These are phyloP conservation scores for Plasmodium adleri DNA, from an alignment of 169 alveolate species.

Conservation along the genomic window DNA sequence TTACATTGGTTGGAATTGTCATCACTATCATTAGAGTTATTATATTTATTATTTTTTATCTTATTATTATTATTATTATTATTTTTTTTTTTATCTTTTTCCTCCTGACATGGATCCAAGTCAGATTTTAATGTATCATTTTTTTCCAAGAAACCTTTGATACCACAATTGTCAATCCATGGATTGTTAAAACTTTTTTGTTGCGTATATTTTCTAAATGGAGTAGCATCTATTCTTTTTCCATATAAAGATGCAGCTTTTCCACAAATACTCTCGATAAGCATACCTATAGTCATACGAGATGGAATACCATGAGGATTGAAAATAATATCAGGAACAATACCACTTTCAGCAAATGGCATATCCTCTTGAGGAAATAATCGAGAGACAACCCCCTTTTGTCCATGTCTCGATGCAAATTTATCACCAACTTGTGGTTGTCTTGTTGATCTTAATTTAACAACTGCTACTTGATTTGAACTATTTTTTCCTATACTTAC, in stretches of 20 bases:
- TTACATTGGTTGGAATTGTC: not conserved
- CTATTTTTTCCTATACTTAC: slow-evolving; percentile 16
- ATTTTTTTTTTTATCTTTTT: slow-evolving; percentile 64
- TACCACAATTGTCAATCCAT: slow-evolving; percentile 89
- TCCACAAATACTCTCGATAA: slow-evolving; percentile 99
- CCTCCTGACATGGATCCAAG: slow-evolving; percentile 16
- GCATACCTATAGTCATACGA: slow-evolving; percentile 99
- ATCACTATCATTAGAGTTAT: not conserved
- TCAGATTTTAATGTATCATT: not conserved
- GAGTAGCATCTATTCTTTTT: slow-evolving; percentile 93
- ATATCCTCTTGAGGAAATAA: slow-evolving; percentile 98
- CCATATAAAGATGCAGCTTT: slow-evolving; percentile 98
- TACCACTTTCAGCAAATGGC: slow-evolving; percentile 99
- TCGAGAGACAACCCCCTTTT: slow-evolving; percentile 98
- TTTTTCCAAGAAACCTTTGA: slow-evolving; percentile 78
- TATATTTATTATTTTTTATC: slow-evolving; percentile 1
- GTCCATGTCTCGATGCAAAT: slow-evolving; percentile 99
- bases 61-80: slow-evolving; percentile 79
- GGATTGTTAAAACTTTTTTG: slow-evolving; percentile 81
- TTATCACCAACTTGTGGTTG: slow-evolving; percentile 99
- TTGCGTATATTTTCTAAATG: slow-evolving; percentile 88
- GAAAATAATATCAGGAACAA: slow-evolving; percentile 99
- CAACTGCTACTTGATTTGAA: slow-evolving; percentile 73
- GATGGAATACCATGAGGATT: slow-evolving; percentile 99
- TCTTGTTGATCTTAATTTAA: slow-evolving; percentile 81